Conservation (phyloP, 2,329 filamentous ascomycete species). For the Neonectria punicea region DNA sequence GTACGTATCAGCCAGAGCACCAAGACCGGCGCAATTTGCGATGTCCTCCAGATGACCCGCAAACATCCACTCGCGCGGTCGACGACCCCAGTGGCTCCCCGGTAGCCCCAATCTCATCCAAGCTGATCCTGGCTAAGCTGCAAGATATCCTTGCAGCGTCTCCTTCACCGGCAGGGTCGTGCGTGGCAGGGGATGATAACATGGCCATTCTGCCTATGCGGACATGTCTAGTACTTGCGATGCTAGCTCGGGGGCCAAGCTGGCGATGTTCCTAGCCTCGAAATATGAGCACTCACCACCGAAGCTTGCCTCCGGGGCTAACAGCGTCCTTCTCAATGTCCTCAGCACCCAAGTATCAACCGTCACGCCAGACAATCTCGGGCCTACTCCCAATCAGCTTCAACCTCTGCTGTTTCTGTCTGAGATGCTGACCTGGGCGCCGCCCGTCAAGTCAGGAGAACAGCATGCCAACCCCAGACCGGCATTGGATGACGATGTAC, state of each 20-base stretch:
- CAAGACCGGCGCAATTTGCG: conserved; percentile 39
- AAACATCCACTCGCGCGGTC: conserved; percentile 34
- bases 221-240: not conserved
- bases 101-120: conserved; percentile 17
- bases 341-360: conserved; percentile 10
- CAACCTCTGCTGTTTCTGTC: not conserved
- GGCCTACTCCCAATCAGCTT: conserved; percentile 12
- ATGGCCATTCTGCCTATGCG: not conserved
- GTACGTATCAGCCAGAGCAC: conserved; percentile 12
- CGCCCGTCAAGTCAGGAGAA: not conserved
- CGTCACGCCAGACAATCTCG: conserved; percentile 22
- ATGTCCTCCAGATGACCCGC: conserved; percentile 32
- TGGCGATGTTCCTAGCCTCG: conserved; percentile 15
- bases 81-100: conserved; percentile 5
- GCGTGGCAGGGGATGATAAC: conserved; percentile 14
- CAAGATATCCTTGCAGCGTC: conserved; percentile 13
- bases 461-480: conserved; percentile 4
- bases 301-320: conserved; percentile 9
- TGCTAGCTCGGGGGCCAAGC: conserved; percentile 12
- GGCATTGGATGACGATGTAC: conserved; percentile 25
- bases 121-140: conserved; percentile 9
- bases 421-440: not conserved
- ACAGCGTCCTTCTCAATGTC: conserved; percentile 16
- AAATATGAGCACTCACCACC: not conserved
- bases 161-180: conserved; percentile 18